These are phyloP conservation scores for Hippophae tibetana DNA, from an alignment of 306 rosid species.

Conservation along the genomic window DNA sequence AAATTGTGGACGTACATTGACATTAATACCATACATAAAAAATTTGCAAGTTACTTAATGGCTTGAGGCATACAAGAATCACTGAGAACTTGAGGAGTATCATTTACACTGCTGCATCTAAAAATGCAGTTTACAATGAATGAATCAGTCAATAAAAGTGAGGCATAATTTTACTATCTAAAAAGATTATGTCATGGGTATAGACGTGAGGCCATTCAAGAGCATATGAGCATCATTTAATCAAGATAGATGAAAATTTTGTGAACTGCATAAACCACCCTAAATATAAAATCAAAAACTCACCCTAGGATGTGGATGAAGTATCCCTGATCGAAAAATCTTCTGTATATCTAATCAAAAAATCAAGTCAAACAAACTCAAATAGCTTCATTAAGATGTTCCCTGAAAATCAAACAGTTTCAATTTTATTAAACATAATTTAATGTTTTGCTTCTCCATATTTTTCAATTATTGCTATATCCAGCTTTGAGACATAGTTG, in stretches of 20 bases:
- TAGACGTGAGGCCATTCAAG: no score
- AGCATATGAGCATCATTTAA: not conserved
- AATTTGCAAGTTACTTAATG: not conserved
- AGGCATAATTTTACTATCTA: no score
- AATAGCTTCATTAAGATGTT: not conserved
- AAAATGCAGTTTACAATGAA: no score
- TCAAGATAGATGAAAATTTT: not conserved
- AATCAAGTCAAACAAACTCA: conserved; percentile 37
- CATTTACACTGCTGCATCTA: no score
- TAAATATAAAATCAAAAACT: conserved; percentile 5
- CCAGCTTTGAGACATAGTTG: not conserved
- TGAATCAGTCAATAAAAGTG: no score
- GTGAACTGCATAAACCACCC: not conserved
- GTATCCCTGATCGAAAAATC: conserved; percentile 68
- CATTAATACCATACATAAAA: not conserved
- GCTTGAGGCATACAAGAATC: conserved; percentile 1
- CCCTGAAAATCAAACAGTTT: not conserved
- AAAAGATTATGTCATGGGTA: no score
- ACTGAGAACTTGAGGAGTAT: not conserved
- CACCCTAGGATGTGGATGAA: conserved; percentile 90
- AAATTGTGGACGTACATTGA: not conserved
- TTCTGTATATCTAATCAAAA: conserved; percentile 72
- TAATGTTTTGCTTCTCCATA: not conserved
- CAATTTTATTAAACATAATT: not conserved
- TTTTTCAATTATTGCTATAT: not conserved